These are phyloP conservation scores for Monilinia fructicola DNA, from an alignment of 2,329 filamentous ascomycete species.

Conservation along the genomic window DNA sequence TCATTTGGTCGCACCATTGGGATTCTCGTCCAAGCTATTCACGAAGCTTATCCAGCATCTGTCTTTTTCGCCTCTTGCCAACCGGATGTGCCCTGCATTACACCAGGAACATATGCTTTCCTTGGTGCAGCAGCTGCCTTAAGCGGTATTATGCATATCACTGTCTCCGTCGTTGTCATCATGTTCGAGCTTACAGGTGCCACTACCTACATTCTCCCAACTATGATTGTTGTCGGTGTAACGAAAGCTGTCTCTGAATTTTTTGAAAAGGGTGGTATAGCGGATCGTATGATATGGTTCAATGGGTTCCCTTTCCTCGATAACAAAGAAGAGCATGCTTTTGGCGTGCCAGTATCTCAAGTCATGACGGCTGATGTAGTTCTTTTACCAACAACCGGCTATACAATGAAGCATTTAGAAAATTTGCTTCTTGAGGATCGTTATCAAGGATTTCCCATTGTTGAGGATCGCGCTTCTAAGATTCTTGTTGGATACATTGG, in stretches of 20 bases:
- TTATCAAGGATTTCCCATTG: conserved; percentile 91
- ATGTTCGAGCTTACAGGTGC: conserved; percentile 99
- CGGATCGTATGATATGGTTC: conserved; percentile 98
- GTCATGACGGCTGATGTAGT: conserved; percentile 81
- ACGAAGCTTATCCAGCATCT: conserved; percentile 79
- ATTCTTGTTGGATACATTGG: conserved; percentile 89
- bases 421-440: conserved; percentile 71
- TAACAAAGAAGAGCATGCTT: conserved; percentile 95
- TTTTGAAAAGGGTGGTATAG: conserved; percentile 94
- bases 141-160: conserved; percentile 97
- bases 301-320: conserved; percentile 96
- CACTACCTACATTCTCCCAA: conserved; percentile 92
- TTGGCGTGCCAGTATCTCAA: conserved; percentile 87
- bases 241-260: conserved; percentile 90
- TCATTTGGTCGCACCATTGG: conserved; percentile 93
- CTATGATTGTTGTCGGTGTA: conserved; percentile 97
- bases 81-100: conserved; percentile 93
- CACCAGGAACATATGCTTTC: conserved; percentile 94
- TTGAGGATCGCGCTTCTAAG: conserved; percentile 70
- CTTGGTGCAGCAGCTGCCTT: conserved; percentile 88
- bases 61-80: conserved; percentile 85
- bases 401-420: conserved; percentile 76
- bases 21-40: conserved; percentile 85
- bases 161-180: conserved; percentile 94
- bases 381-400: conserved; percentile 69